These are phyloP conservation scores for Cutaneotrichosporon cavernicola DNA, from an alignment of 1,284 basidiomycete genomes.

Conservation along the genomic window DNA sequence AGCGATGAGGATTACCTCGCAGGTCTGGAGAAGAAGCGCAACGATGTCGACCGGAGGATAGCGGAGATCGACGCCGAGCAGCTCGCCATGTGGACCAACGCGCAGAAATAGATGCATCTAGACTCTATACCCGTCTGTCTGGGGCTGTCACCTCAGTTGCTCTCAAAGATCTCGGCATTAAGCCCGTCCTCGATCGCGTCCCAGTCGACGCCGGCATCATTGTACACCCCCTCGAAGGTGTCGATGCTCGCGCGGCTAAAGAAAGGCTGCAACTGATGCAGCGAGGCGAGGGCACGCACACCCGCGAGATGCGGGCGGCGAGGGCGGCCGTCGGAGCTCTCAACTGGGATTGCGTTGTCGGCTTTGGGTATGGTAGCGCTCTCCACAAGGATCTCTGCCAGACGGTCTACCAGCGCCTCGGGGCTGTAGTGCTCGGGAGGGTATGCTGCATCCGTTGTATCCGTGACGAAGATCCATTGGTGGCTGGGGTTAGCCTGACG, in stretches of 20 bases:
- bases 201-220: slow-evolving; percentile 72
- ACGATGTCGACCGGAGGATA: slow-evolving; percentile 37
- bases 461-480: slow-evolving; percentile 98
- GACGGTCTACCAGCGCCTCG: slow-evolving; percentile 83
- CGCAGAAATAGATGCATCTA: slow-evolving; percentile 4
- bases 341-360: slow-evolving; percentile 5
- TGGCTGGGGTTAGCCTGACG: slow-evolving; percentile 61
- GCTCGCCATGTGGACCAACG: slow-evolving; percentile 34
- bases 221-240: slow-evolving; percentile 85
- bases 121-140: neutral
- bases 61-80: slow-evolving; percentile 44
- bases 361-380: slow-evolving; percentile 1
- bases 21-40: slow-evolving; percentile 36
- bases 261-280: slow-evolving; percentile 78
- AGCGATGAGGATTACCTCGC: slow-evolving; percentile 45
- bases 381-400: slow-evolving; percentile 74
- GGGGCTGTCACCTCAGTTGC: slow-evolving; percentile 11
- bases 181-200: slow-evolving; percentile 75
- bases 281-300: slow-evolving; percentile 70
- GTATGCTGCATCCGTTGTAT: slow-evolving; percentile 93
- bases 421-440: slow-evolving; percentile 78
- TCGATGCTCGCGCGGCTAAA: slow-evolving; percentile 83
- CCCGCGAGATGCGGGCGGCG: slow-evolving; percentile 70
- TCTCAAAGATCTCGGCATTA: slow-evolving; percentile 82
- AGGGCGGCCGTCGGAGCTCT: slow-evolving; percentile 45